phyloP scores from a whole-genome alignment of 306 rosid species.

The Gastrolobium bilobum region DNA sequence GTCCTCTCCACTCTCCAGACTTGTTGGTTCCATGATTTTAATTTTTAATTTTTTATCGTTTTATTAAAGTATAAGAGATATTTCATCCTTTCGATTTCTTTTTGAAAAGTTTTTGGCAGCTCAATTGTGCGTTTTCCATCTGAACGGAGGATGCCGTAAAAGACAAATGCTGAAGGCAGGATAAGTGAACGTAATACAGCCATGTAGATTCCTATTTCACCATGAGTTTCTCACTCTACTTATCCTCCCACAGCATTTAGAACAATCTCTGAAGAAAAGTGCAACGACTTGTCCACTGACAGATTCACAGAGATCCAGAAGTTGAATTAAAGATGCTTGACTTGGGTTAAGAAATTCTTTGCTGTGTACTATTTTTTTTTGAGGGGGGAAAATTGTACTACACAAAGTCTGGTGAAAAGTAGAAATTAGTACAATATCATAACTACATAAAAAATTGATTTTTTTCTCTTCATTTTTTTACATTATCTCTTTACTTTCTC shows the following conservation, averaged over 20 bases:
- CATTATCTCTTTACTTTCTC: no score
- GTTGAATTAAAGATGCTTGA: background rate
- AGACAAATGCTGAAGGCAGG: background rate
- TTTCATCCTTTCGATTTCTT: no score
- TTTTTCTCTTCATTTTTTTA: no score
- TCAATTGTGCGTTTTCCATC: background rate
- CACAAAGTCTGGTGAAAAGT: no score
- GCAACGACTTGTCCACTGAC: background rate
- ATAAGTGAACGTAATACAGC: slow-evolving; percentile 36
- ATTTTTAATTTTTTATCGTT: no score
- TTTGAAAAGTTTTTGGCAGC: no score
- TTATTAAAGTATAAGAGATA: no score
- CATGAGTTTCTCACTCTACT: slow-evolving; percentile 21
- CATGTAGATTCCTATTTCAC: slow-evolving; percentile 5
- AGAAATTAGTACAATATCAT: no score
- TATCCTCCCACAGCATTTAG: slow-evolving; percentile 4
- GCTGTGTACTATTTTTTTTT: background rate
- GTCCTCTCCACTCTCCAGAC: no score
- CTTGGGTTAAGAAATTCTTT: background rate
- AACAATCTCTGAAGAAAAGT: background rate
- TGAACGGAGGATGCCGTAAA: background rate
- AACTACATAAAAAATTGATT: no score
- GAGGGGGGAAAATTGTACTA: no score
- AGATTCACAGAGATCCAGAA: background rate
- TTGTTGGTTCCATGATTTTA: no score